Evolutionary conservation across 768 basidiomycete genomes (phyloP).

Genomic region (Leccinum ochraceum): DNA sequence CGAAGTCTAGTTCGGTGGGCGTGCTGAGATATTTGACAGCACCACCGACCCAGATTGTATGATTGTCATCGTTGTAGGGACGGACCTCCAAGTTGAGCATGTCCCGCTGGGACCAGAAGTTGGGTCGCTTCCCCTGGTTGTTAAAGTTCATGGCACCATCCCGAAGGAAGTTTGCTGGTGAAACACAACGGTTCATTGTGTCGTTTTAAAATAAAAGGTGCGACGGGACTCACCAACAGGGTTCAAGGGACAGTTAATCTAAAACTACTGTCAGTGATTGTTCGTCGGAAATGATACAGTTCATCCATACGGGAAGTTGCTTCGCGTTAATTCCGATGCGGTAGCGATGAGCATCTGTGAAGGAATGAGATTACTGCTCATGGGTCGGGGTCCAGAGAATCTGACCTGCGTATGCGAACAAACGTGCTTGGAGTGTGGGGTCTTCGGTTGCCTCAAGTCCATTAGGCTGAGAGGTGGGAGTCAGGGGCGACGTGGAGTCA

Average conservation of each 20-base stretch:
- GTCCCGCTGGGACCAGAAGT: slow-evolving; percentile 39
- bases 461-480: slow-evolving; percentile 13
- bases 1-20: slow-evolving; percentile 41
- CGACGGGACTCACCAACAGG: slow-evolving; percentile 34
- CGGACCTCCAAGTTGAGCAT: slow-evolving; percentile 34
- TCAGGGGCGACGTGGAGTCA: background rate
- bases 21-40: slow-evolving; percentile 39
- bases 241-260: slow-evolving; percentile 40
- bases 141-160: slow-evolving; percentile 39
- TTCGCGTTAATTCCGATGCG: slow-evolving; percentile 41
- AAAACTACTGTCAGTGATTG: background rate
- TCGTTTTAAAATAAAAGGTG: too few relatives aligned
- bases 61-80: slow-evolving; percentile 40
- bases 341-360: slow-evolving; percentile 40
- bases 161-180: slow-evolving; percentile 39
- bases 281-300: background rate
- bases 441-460: slow-evolving; percentile 54
- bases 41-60: slow-evolving; percentile 43
- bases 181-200: background rate
- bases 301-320: slow-evolving; percentile 35
- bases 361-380: background rate
- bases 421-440: slow-evolving; percentile 56
- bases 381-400: background rate
- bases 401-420: slow-evolving; percentile 57
- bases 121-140: slow-evolving; percentile 42